Evolutionary conservation across 2,329 filamentous ascomycete genomes (phyloP).

Genomic region (Plenodomus tracheiphilus): DNA sequence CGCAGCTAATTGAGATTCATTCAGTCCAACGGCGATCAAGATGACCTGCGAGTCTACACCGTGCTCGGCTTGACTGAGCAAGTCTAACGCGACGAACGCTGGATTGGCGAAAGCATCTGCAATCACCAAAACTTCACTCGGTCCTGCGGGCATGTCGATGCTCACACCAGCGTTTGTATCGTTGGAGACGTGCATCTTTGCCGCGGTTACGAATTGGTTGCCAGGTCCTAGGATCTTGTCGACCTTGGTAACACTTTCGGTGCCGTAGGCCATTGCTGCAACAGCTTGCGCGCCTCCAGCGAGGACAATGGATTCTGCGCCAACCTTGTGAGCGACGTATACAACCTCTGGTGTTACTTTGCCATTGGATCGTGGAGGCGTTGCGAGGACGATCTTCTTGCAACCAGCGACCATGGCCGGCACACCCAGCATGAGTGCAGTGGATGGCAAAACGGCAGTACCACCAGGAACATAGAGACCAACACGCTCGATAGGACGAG

Average conservation of each 20-base stretch:
- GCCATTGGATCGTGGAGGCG: constrained; percentile 85
- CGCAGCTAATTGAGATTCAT: constrained; percentile 70
- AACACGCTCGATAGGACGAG: constrained; percentile 90
- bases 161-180: constrained; percentile 93
- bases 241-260: constrained; percentile 90
- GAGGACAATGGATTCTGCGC: constrained; percentile 92
- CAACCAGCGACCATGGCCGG: constrained; percentile 97
- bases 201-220: constrained; percentile 97
- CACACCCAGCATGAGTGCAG: constrained; percentile 96
- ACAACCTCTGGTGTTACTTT: constrained; percentile 95
- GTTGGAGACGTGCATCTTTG: constrained; percentile 97
- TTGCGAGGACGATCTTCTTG: constrained; percentile 90
- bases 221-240: constrained; percentile 98
- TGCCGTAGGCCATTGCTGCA: constrained; percentile 96
- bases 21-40: constrained; percentile 80
- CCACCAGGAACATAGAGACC: constrained; percentile 95
- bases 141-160: constrained; percentile 98
- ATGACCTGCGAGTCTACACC: constrained; percentile 96
- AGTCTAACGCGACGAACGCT: constrained; percentile 91
- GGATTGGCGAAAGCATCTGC: constrained; percentile 88
- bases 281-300: constrained; percentile 95
- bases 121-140: constrained; percentile 94
- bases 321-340: constrained; percentile 95
- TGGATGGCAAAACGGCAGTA: constrained; percentile 95
- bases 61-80: constrained; percentile 95